Conservation (phyloP, 202 grass and related monocot genomes). For the Cymbopogon flexuosus region DNA sequence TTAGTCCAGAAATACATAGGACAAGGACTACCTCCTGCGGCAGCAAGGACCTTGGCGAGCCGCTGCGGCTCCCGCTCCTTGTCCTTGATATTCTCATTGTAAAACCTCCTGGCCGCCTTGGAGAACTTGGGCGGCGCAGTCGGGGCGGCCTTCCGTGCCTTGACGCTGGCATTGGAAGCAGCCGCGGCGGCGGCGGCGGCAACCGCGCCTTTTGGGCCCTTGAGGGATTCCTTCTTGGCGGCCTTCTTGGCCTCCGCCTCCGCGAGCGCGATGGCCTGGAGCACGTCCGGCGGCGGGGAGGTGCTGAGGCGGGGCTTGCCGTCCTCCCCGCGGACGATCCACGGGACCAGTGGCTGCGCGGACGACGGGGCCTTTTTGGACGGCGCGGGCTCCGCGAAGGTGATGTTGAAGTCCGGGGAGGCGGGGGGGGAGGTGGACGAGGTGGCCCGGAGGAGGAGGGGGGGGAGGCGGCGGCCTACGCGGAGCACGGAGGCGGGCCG, state of each 20-base stretch:
- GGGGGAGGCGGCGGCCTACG: slow-evolving; percentile 28
- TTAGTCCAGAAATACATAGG: not conserved
- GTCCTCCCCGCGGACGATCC: slow-evolving; percentile 57
- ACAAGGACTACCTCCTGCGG: slow-evolving; percentile 58
- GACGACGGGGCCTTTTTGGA: slow-evolving; percentile 44
- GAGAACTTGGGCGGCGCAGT: slow-evolving; percentile 64
- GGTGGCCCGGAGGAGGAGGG: slow-evolving; percentile 43
- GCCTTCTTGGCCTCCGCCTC: slow-evolving; percentile 53
- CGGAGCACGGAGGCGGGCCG: slow-evolving; percentile 29
- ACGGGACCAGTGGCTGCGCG: slow-evolving; percentile 49
- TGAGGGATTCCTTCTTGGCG: slow-evolving; percentile 44
- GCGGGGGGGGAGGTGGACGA: slow-evolving; percentile 20
- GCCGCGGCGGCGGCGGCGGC: not conserved
- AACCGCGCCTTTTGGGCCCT: slow-evolving; percentile 12
- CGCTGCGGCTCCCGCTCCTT: slow-evolving; percentile 48
- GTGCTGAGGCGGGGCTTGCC: slow-evolving; percentile 51
- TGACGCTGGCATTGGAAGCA: slow-evolving; percentile 4
- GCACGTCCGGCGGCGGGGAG: slow-evolving; percentile 45
- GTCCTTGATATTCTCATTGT: slow-evolving; percentile 72
- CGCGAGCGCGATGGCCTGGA: slow-evolving; percentile 51
- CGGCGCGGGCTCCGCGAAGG: slow-evolving; percentile 44
- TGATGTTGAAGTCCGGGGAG: slow-evolving; percentile 58
- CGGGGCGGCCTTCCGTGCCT: slow-evolving; percentile 19
- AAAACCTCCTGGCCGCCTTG: slow-evolving; percentile 93
- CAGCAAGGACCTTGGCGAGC: slow-evolving; percentile 74